Evolutionary conservation across 352 stramenopile species (phyloP).

Genomic region (Phytophthora aleatoria): DNA sequence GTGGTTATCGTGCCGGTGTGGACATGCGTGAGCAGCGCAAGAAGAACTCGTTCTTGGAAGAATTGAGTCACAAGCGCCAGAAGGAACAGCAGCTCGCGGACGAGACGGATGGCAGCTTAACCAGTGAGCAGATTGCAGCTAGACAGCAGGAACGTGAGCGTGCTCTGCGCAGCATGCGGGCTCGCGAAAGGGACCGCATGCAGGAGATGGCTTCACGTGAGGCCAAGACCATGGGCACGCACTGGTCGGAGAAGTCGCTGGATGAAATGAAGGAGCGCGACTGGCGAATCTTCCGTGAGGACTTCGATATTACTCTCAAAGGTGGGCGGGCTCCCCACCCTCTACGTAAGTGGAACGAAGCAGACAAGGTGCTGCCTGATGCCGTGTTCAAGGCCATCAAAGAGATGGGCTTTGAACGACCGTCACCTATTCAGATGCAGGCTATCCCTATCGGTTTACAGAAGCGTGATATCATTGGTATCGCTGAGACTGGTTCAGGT

Average conservation of each 20-base stretch:
- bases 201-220: constrained; percentile 71
- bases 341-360: constrained; percentile 93
- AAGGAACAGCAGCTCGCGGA: constrained; percentile 76
- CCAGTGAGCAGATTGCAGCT: constrained; percentile 59
- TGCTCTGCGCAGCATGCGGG: constrained; percentile 75
- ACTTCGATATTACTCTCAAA: constrained; percentile 98
- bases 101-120: constrained; percentile 63
- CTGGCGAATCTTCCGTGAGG: constrained; percentile 99
- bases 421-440: constrained; percentile 99
- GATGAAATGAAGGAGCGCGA: constrained; percentile 96
- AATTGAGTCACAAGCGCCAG: constrained; percentile 88
- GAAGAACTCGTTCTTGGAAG: constrained; percentile 87
- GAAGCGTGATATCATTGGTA: constrained; percentile 97
- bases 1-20: constrained; percentile 92
- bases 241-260: constrained; percentile 95
- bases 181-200: constrained; percentile 60
- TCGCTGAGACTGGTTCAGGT: constrained; percentile 98
- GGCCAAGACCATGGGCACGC: constrained; percentile 75
- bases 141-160: constrained; percentile 75
- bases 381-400: constrained; percentile 90
- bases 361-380: constrained; percentile 51
- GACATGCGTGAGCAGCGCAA: constrained; percentile 94
- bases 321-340: constrained; percentile 90
- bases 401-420: constrained; percentile 94
- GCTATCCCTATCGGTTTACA: constrained; percentile 97